Conservation (phyloP, 2,329 filamentous ascomycete species). For the Falciphora oryzae region DNA sequence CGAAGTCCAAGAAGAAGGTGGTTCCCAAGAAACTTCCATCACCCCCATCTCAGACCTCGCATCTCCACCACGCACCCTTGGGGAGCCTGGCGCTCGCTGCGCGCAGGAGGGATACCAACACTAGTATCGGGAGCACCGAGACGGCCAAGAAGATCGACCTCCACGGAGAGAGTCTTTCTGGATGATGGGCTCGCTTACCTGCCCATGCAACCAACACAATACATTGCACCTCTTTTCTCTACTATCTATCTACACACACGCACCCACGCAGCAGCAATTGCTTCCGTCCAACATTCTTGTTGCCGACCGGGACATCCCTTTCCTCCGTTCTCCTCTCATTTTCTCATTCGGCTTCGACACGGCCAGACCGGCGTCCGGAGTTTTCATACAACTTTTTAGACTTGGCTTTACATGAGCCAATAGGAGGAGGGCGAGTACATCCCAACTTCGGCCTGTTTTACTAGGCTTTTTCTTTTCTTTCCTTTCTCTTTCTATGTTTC, state of each 20-base stretch:
- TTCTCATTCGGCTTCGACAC: background rate
- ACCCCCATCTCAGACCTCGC: constrained; percentile 1
- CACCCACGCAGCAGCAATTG: background rate
- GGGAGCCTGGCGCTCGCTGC: constrained; percentile 25
- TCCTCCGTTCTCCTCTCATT: background rate
- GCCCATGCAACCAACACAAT: background rate
- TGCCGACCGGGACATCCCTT: background rate
- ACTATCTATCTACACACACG: background rate
- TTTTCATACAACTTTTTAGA: constrained; percentile 3
- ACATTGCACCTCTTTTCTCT: background rate
- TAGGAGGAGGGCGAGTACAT: background rate
- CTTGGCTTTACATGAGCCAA: background rate
- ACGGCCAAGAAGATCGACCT: constrained; percentile 52
- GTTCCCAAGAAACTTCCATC: constrained; percentile 1
- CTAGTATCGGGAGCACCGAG: constrained; percentile 55
- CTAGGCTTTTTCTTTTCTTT: background rate
- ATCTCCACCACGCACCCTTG: constrained; percentile 19
- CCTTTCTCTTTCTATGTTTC: constrained; percentile 21
- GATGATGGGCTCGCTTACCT: background rate
- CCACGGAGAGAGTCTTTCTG: background rate
- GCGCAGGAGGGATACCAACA: constrained; percentile 49
- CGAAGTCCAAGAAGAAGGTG: constrained; percentile 39
- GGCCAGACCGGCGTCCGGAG: background rate
- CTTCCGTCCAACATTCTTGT: background rate
- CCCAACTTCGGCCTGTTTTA: constrained; percentile 1